Evolutionary conservation across 192 early-diverging fungal genomes (phyloP), one percentile per base, ranked within the genome.

Genomic region (Coemansia sp.): DNA sequence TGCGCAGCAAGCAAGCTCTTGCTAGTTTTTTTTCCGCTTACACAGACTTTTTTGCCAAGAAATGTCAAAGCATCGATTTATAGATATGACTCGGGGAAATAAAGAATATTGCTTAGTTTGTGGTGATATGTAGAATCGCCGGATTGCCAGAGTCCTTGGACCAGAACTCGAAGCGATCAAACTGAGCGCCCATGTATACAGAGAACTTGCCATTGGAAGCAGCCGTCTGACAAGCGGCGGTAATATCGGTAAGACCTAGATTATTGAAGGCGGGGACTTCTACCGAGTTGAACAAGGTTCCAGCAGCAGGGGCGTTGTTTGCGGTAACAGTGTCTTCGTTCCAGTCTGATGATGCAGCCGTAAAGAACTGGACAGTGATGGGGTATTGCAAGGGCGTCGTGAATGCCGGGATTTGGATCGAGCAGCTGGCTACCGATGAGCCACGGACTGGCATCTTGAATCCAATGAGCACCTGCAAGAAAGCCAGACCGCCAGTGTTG

Each of bases 121-220:
- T 67, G 38, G 62, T 72, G 29, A 73, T 42, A 37, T 68, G 63
- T 1, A 82, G 68, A 63, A 78, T 84, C 5, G 81, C 76, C 11
- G 81, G 81, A 34, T 78, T 84, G 14, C 81, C 81, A 11, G 81
- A 78, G 50, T 84, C 70, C 62, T 70, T 70, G n/a, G 81, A 84
- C 76, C 73, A 76, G 57, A 84, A 76, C 57, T 73, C 67, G 23
- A 74, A 76, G 57, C 29, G 32, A 7, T 34, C 69, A 53, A 63
- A 62, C 38, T 63, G 36, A 6, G 76, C 37, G 15, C 67, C 58
- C 45, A 81, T 62, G 58, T 73, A 75, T 8, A 76, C 41, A 23
- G 64, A 73, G 46, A 75, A 72, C 29, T 66, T 14, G 21, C 78
- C 76, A 29, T 75, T 64, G 25, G 57, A 38, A 1, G 63, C 67